Evolutionary conservation across 2,329 filamentous ascomycete species (phyloP), one percentile per base, ranked within the genome.

Genomic region (Zymoseptoria ardabiliae): DNA sequence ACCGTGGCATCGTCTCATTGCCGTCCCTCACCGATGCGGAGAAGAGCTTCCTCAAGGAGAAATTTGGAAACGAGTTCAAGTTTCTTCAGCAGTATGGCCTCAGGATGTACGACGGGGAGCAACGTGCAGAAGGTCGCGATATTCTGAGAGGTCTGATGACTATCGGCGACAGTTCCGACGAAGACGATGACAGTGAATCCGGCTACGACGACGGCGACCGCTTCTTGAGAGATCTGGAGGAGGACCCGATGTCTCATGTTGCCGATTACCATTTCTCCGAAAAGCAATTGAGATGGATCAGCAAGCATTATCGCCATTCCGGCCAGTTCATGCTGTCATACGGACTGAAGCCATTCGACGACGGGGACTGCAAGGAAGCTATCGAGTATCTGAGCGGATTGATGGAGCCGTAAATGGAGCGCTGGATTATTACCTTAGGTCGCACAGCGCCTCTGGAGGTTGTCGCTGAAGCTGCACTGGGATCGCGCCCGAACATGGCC

Each of bases 61-160:
- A 75, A 54, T 76, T 65, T 41, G 58, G 63, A 9, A 60, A 60
- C 45, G 72, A 76, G 58, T 75, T 68, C 60, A 61, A 71, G 9
- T 76, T 77, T 57, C 67, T 77, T 2, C 48, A 28, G 2, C 19
- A 25, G 5, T 58, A 71, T 57, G 68, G 70, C 0, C 64, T 76
- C 21, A 72, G 59, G 17, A 75, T 77, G 52, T 61, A 71, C 61
- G 70, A 74, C 8, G 72, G 76, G 2, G 71, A 76, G 52, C 70
- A 77, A 57, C 73, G 74, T 30, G 72, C 66, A 54, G 68, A 75
- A 53, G 74, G 74, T 3, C 62, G 72, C 8, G 11, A 9, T 4
- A 70, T 76, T 45, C 54, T 70, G 22, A 63, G 68, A 19, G 61
- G 53, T 13, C 48, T 74, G n/a, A 73, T 73, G 69, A 65, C 85